These are phyloP conservation scores for Adiantum capillusveneris DNA, from an alignment of 75 land plant genomes.

Conservation along the genomic window DNA sequence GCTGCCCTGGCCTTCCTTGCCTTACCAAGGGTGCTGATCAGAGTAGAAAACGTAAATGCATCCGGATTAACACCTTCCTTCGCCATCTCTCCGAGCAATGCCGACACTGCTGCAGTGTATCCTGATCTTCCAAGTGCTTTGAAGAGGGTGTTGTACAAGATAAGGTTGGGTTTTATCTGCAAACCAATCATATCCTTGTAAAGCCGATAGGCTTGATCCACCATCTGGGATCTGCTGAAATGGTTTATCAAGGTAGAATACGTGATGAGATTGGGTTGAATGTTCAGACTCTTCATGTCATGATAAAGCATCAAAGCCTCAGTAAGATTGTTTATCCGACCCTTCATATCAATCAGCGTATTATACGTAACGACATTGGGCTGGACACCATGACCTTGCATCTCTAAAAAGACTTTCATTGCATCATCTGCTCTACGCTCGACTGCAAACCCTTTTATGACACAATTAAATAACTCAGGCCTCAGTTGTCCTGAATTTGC, in stretches of 20 bases:
- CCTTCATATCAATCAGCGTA: constrained; percentile 19
- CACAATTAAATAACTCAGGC: constrained; percentile 17
- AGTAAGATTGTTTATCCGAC: constrained; percentile 18
- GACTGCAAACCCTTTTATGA: constrained; percentile 41
- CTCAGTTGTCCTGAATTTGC: constrained; percentile 18
- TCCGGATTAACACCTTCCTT: constrained; percentile 33
- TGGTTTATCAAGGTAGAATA: constrained; percentile 63
- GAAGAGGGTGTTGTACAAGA: constrained; percentile 34
- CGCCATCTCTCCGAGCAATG: constrained; percentile 41
- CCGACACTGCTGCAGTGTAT: constrained; percentile 28
- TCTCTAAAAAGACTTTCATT: constrained; percentile 18
- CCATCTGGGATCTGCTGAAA: constrained; percentile 43
- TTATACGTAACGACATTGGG: constrained; percentile 32
- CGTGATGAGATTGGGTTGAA: constrained; percentile 38
- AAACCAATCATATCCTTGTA: constrained; percentile 41
- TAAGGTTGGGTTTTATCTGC: constrained; percentile 43
- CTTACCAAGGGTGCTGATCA: constrained; percentile 47
- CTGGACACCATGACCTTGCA: constrained; percentile 12
- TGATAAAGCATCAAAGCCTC: constrained; percentile 26
- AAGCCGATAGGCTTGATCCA: constrained; percentile 34
- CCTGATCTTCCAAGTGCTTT: constrained; percentile 36
- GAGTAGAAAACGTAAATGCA: constrained; percentile 23
- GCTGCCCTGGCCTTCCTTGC: constrained; percentile 46
- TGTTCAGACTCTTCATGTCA: constrained; percentile 28
- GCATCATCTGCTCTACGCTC: constrained; percentile 31